Evolutionary conservation across 345 rosid species (phyloP).

Genomic region (Geranium rotundifolium): DNA sequence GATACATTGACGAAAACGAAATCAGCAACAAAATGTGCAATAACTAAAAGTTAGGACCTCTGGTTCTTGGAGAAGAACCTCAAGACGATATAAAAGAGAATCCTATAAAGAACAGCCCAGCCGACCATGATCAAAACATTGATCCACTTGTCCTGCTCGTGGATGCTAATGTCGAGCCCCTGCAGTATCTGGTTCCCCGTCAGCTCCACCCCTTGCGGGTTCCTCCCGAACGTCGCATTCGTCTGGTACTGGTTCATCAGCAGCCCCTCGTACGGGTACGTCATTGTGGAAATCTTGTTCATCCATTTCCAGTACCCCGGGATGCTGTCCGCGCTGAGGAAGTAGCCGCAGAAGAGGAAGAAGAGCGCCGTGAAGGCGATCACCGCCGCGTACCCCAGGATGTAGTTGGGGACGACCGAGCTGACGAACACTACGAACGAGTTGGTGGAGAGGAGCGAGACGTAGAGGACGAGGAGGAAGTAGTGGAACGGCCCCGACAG

Average conservation of each 20-base stretch:
- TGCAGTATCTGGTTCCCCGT: slow-evolving; percentile 23
- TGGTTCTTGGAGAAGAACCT: slow-evolving; percentile 55
- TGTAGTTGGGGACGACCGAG: slow-evolving; percentile 56
- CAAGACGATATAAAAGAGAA: slow-evolving; percentile 40
- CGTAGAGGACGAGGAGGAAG: slow-evolving; percentile 45
- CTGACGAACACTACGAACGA: slow-evolving; percentile 65
- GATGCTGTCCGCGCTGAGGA: slow-evolving; percentile 40
- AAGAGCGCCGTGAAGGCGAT: slow-evolving; percentile 60
- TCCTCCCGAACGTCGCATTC: slow-evolving; percentile 3
- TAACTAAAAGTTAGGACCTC: slow-evolving; percentile 21
- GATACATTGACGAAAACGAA: no score
- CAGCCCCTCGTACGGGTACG: slow-evolving; percentile 54
- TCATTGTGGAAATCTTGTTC: slow-evolving; percentile 63
- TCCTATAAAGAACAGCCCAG: slow-evolving; percentile 50
- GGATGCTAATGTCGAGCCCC: slow-evolving; percentile 20
- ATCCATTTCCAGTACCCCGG: slow-evolving; percentile 66
- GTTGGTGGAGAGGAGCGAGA: slow-evolving; percentile 55
- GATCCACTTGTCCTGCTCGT: slow-evolving; percentile 32
- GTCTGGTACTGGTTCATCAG: slow-evolving; percentile 58
- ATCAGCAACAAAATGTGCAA: no score
- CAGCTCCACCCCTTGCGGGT: background rate
- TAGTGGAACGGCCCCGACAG: slow-evolving; percentile 42
- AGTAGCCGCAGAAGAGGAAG: slow-evolving; percentile 62
- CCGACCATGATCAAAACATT: slow-evolving; percentile 39
- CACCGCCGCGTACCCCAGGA: slow-evolving; percentile 52